Base-by-base conservation (phyloP, 768 basidiomycete genomes). In the Hygrocybe punicea region DNA sequence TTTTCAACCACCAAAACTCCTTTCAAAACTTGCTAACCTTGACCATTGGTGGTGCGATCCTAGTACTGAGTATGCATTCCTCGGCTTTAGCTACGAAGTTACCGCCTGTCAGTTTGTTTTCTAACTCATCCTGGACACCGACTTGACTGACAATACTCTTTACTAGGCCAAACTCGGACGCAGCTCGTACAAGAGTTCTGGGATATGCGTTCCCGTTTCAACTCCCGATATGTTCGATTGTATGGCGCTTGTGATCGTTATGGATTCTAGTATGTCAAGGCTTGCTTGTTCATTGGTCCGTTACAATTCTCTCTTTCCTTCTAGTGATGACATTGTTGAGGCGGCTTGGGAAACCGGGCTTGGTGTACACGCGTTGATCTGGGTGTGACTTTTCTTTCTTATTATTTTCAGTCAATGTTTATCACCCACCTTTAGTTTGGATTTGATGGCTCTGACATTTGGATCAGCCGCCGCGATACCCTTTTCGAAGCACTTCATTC, bases 51-150 rank as follows among this genome's bases (percentile, higher is more conserved):
- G 84, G 85, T 86, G 85, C 65, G 65, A 79, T 55, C 67, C 70
- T 14, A 56, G 65, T 16, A 78, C 78, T 1, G 85, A 86, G 62
- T 84, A 84, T 61, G 85, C 80, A 0, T 86, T 86, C 67, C 63
- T 86, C 44, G 85, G 84, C 1, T 86, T 86, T 66, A 81, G 82
- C 62, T 86, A 86, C 61, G 84, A 85, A 63, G 73, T 86, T 35
- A 78, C 80, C 33, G 76, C 72, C 4, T 86, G 84, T 83, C 56
- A 10, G 79, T 69, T 34, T 23, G 8, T n/a, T n/a, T n/a, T n/a
- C n/a, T n/a, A n/a, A n/a, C n/a, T n/a, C 44, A 23, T 50, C 44
- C 19, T 11, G 23, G 49, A 8, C 19, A 46, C 24, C 14, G 11
- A 23, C 16, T 13, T 44, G 14, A 39, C 45, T 10, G 36, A 19